Evolutionary conservation across 306 rosid genomes (phyloP), one percentile per base, ranked within the genome.

Genomic region (Bauhinia variegata): DNA sequence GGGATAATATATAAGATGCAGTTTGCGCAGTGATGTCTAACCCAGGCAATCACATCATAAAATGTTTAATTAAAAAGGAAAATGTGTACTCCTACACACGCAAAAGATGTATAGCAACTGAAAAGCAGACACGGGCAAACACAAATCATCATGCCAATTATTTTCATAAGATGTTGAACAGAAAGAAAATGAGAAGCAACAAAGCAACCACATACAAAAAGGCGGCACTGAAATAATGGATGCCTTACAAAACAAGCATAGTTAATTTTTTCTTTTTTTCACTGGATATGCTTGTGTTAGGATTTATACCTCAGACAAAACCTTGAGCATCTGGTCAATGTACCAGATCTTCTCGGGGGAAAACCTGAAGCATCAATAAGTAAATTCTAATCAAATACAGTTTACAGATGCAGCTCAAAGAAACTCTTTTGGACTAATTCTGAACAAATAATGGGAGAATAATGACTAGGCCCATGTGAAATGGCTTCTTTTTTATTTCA

Each of bases 291-390:
- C 33, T 63, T 60, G 77, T 71, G 60, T 65, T 76, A 32, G 46
- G 68, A 71, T 79, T 79, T 85, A 80, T 93, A 93, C 99, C 99
- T 93, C 97, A 49, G 90, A 81, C 71, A 93, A 90, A 90, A 93
- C 99, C 86, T 86, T 90, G 36, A 93, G 96, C 99, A 93, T 93
- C 88, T 86, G 96, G 79, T 93, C 96, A 54, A 93, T 83, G 82
- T 93, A 93, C 99, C 99, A 93, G 62, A 93, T 88, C 89, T 90
- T 93, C 87, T 90, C 96, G 0, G 86, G 91, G 78, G 99, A 86
- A 85, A 87, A 88, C 92, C 99, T 93, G 78, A 71, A 82, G 60
- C 82, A 72, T 37, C 73, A 89, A 64, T 30, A 28, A 60, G 61
- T 61, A 72, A 72, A 59, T 62, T 65, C 65, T 57, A 52, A 78